Evolutionary conservation across 352 stramenopile species (phyloP).

Genomic region (Thalassiosira exigua): DNA sequence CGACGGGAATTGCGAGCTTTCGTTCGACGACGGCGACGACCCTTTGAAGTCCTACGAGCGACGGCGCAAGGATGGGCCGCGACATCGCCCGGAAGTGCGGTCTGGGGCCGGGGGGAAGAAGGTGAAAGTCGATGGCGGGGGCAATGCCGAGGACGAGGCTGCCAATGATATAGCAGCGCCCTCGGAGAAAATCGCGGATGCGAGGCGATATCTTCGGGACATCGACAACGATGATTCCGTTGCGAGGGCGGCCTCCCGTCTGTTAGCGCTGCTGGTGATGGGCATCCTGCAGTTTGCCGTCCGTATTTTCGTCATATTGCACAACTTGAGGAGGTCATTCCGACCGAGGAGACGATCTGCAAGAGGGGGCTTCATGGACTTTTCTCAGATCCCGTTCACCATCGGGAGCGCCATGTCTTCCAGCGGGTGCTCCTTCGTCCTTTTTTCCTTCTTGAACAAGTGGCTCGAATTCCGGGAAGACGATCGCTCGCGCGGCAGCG

Average conservation of each 20-base stretch:
- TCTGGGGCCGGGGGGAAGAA: background rate
- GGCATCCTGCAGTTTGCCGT: constrained; percentile 42
- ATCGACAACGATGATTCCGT: constrained; percentile 8
- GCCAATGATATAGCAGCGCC: background rate
- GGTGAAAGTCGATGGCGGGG: constrained; percentile 15
- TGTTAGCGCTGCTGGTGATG: constrained; percentile 38
- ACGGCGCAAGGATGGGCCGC: constrained; percentile 4
- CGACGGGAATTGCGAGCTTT: constrained; percentile 4
- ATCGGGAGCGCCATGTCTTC: constrained; percentile 47
- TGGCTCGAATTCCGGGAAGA: constrained; percentile 18
- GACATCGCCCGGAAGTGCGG: constrained; percentile 8
- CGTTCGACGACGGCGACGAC: constrained; percentile 10
- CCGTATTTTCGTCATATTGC: constrained; percentile 41
- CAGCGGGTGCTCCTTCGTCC: constrained; percentile 47
- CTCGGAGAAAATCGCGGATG: constrained; percentile 23
- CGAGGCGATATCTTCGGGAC: constrained; percentile 37
- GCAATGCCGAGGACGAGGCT: constrained; percentile 5
- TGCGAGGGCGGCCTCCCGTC: constrained; percentile 35
- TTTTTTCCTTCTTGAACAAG: constrained; percentile 56
- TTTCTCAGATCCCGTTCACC: constrained; percentile 54
- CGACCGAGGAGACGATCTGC: constrained; percentile 10
- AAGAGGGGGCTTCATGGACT: constrained; percentile 10
- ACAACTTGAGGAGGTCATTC: constrained; percentile 44
- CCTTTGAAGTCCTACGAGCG: constrained; percentile 20
- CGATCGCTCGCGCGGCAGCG: constrained; percentile 8